phyloP scores from a whole-genome alignment of 106 monocot genomes.

The Allium cepa region DNA sequence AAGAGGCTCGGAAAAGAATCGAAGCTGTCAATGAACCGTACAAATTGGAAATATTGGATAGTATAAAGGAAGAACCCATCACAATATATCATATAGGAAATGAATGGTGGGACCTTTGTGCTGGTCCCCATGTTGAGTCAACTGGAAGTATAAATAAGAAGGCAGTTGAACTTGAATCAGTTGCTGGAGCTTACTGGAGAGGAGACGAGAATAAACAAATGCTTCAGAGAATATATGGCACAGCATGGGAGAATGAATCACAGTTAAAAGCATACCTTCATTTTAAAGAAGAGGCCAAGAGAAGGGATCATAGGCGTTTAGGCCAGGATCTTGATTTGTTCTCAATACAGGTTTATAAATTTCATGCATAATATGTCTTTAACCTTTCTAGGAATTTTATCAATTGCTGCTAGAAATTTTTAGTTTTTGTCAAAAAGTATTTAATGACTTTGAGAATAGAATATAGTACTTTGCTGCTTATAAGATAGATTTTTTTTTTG shows the following conservation, averaged over 20 bases:
- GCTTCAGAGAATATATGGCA: constrained; percentile 96
- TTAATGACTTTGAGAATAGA: too few species aligned
- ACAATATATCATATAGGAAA: constrained; percentile 94
- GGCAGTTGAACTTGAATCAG: constrained; percentile 89
- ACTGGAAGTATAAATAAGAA: constrained; percentile 78
- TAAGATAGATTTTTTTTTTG: too few species aligned
- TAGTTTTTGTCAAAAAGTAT: not conserved
- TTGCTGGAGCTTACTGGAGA: constrained; percentile 98
- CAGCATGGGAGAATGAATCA: constrained; percentile 89
- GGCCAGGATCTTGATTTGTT: constrained; percentile 98
- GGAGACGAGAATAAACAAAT: constrained; percentile 83
- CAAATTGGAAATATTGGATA: constrained; percentile 85
- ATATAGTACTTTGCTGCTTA: too few species aligned
- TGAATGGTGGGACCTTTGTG: constrained; percentile 99
- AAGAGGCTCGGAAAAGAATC: constrained; percentile 82
- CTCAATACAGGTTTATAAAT: constrained; percentile 79
- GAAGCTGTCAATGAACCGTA: constrained; percentile 82
- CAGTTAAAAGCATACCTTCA: constrained; percentile 85
- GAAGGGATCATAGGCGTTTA: constrained; percentile 87
- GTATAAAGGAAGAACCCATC: constrained; percentile 82
- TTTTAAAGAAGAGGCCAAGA: constrained; percentile 92
- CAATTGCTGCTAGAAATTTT: not conserved
- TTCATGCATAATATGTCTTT: not conserved
- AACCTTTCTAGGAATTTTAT: not conserved
- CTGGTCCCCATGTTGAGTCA: constrained; percentile 93